A percentile compares a stretch with the other conserved stretches of the same genome.
phyloP scores from a whole-genome alignment of 75 land plant genomes.

The Adiantum capillusveneris region DNA sequence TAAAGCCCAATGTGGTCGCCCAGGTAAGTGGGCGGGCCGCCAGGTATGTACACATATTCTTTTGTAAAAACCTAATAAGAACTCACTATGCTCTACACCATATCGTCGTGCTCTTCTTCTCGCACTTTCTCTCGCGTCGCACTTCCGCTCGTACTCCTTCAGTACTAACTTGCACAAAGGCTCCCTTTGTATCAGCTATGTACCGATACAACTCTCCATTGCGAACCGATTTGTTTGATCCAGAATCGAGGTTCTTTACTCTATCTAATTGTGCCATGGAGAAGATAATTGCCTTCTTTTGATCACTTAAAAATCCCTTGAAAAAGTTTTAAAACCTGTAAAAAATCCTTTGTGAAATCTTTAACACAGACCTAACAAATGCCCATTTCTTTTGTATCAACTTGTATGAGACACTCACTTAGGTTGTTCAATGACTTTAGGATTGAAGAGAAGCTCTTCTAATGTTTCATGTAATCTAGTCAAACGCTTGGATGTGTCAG shows the following conservation, averaged over 20 bases:
- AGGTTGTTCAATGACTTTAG: slow-evolving; percentile 47
- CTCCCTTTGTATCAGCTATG: slow-evolving; percentile 50
- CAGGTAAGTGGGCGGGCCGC: no score
- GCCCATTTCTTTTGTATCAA: no score
- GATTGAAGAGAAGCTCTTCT: slow-evolving; percentile 41
- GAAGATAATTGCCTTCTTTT: slow-evolving; percentile 57
- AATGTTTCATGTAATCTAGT: slow-evolving; percentile 44
- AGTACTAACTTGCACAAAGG: slow-evolving; percentile 58
- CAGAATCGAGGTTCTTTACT: slow-evolving; percentile 56
- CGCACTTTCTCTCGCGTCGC: no score
- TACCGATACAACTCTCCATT: slow-evolving; percentile 63
- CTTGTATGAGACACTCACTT: slow-evolving; percentile 30
- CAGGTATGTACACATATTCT: no score
- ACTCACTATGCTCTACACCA: no score
- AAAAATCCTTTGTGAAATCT: no score
- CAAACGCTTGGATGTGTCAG: slow-evolving; percentile 40
- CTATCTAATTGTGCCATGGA: slow-evolving; percentile 69
- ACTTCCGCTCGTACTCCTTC: no score
- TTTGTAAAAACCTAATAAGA: no score
- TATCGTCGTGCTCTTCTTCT: no score
- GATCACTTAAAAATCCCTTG: slow-evolving; percentile 42
- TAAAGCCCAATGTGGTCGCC: no score
- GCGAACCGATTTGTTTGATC: slow-evolving; percentile 38
- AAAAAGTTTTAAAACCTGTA: neutral
- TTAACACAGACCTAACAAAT: no score